Percentiles rank a stretch among this genome's conserved stretches.
Conservation (phyloP, 148 eudicot genomes). For the Persicaria maculosa region DNA sequence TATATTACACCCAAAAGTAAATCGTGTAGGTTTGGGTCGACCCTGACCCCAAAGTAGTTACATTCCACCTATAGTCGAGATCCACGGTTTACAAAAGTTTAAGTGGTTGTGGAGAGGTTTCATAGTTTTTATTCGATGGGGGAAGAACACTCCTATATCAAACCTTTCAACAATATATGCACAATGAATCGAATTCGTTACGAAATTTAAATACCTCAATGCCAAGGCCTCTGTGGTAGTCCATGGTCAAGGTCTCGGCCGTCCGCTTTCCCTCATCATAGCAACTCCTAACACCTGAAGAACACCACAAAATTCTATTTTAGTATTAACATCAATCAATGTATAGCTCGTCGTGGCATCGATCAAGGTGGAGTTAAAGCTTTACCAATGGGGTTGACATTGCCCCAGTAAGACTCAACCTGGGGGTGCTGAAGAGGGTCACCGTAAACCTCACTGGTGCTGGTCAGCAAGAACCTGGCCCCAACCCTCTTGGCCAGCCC, state of each 20-base stretch:
- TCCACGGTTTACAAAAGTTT: no score
- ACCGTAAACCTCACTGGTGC: slow-evolving; percentile 50
- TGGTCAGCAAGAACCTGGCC: slow-evolving; percentile 36
- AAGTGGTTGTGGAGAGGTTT: no score
- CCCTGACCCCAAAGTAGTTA: no score
- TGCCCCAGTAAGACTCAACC: slow-evolving; percentile 41
- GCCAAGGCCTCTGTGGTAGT: slow-evolving; percentile 49
- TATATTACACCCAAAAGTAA: no score
- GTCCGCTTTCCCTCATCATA: slow-evolving; percentile 60
- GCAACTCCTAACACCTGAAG: slow-evolving; percentile 53
- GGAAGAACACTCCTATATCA: no score
- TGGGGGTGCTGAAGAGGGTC: slow-evolving; percentile 47
- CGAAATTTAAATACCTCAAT: slow-evolving; percentile 26
- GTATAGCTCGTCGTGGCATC: neutral
- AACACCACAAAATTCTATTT: neutral
- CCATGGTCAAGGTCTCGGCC: slow-evolving; percentile 54
- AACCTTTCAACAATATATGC: no score
- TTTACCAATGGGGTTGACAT: slow-evolving; percentile 44
- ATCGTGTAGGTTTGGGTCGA: no score
- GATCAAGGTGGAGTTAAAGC: neutral
- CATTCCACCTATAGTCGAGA: no score
- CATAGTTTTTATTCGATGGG: no score
- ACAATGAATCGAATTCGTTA: no score
- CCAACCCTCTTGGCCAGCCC: slow-evolving; percentile 40
- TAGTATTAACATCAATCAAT: neutral